Evolutionary conservation across 2,329 filamentous ascomycete species (phyloP).

Genomic region (Beauveria scarabaeidicola): DNA sequence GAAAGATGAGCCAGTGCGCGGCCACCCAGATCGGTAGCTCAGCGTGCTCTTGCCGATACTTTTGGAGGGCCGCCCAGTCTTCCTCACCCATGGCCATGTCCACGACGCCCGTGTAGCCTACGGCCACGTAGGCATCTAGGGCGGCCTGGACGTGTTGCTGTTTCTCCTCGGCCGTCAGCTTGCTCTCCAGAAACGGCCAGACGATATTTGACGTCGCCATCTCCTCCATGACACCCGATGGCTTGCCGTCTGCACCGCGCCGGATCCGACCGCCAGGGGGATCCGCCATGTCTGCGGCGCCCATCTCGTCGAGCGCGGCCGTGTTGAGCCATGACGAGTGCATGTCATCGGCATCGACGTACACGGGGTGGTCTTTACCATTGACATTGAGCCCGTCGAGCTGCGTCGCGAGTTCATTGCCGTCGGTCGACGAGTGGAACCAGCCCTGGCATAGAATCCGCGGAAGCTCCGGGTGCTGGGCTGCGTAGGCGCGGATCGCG

Average conservation of each 20-base stretch:
- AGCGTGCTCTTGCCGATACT: conserved; percentile 23
- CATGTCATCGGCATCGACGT: conserved; percentile 41
- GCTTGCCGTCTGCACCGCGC: conserved; percentile 32
- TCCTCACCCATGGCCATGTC: conserved; percentile 48
- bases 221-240: conserved; percentile 38
- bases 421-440: conserved; percentile 33
- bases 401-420: conserved; percentile 27
- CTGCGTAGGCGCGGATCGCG: conserved; percentile 32
- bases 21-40: conserved; percentile 33
- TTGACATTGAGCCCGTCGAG: conserved; percentile 38
- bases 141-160: conserved; percentile 33
- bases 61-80: conserved; percentile 34
- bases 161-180: conserved; percentile 33
- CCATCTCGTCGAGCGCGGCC: conserved; percentile 37
- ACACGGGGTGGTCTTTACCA: conserved; percentile 33
- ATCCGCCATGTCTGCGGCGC: conserved; percentile 29
- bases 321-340: conserved; percentile 44
- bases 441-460: conserved; percentile 40
- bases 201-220: conserved; percentile 35
- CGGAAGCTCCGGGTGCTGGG: conserved; percentile 30
- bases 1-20: conserved; percentile 40
- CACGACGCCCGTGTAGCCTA: conserved; percentile 40
- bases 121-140: conserved; percentile 34
- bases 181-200: conserved; percentile 37
- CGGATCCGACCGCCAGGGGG: conserved; percentile 37